A percentile compares a stretch with the other conserved stretches of the same genome.
These are phyloP conservation scores for Magnaporthiopsis incrustans DNA, from an alignment of 2,329 filamentous ascomycete genomes.

Conservation along the genomic window DNA sequence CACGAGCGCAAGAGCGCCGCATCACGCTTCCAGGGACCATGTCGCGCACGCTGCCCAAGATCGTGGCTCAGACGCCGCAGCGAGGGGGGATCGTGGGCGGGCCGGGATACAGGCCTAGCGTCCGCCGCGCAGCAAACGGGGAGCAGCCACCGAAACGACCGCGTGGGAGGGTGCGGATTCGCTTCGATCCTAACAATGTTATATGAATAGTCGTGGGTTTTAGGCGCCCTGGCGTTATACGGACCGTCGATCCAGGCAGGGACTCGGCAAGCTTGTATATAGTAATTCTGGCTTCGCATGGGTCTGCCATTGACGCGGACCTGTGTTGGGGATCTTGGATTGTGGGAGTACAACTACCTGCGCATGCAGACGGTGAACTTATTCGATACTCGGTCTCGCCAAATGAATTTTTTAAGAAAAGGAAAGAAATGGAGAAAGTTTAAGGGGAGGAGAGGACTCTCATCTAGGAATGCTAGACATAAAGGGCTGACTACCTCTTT, in stretches of 20 bases:
- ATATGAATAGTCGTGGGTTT: slow-evolving; percentile 1
- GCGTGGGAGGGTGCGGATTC: background rate
- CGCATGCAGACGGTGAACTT: too few relatives aligned
- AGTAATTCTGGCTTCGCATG: background rate
- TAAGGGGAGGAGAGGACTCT: too few relatives aligned
- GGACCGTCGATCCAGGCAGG: background rate
- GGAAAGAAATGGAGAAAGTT: too few relatives aligned
- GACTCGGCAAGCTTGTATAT: background rate
- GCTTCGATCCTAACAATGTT: slow-evolving; percentile 1
- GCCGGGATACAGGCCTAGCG: background rate
- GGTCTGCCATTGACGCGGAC: background rate
- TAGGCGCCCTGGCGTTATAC: background rate
- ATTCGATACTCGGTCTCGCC: too few relatives aligned
- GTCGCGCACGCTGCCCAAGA: slow-evolving; percentile 7
- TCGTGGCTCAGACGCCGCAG: slow-evolving; percentile 1
- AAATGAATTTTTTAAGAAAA: too few relatives aligned
- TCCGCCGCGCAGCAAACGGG: background rate
- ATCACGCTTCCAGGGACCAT: slow-evolving; percentile 5
- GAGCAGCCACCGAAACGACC: background rate
- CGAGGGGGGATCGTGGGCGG: background rate
- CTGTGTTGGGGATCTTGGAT: background rate
- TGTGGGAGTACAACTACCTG: too few relatives aligned
- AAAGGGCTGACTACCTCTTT: too few relatives aligned
- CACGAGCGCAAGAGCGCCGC: background rate
- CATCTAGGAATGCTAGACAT: too few relatives aligned